A percentile compares a stretch with the other conserved stretches of the same genome.
Evolutionary conservation across 345 rosid genomes (phyloP).

Genomic region (Litchi chinensis): DNA sequence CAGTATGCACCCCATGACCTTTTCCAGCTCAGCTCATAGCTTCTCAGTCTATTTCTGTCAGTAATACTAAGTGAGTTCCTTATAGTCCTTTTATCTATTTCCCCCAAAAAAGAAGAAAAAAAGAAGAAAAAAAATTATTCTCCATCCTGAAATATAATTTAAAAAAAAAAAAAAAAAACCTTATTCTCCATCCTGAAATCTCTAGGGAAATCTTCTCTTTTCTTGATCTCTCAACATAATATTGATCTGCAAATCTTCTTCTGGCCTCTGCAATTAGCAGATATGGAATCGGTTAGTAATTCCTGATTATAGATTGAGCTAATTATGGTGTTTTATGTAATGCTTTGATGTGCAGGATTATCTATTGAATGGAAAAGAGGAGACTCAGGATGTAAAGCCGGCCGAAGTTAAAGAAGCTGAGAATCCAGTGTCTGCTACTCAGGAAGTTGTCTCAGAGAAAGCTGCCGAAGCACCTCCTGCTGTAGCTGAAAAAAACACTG

Average conservation of each 20-base stretch:
- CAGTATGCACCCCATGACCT: neutral
- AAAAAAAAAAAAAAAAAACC: neutral
- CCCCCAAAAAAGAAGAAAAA: neutral
- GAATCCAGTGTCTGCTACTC: slow-evolving; percentile 43
- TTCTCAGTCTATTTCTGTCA: neutral
- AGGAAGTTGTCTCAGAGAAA: slow-evolving; percentile 45
- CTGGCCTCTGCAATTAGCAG: neutral
- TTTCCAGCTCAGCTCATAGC: neutral
- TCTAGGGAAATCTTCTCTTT: neutral
- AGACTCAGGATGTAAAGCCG: slow-evolving; percentile 51
- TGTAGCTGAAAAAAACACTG: slow-evolving; percentile 35
- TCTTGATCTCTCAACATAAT: neutral
- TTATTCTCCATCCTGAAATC: neutral
- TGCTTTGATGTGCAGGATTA: slow-evolving; percentile 59
- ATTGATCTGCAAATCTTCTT: neutral
- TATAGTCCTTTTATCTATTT: no score
- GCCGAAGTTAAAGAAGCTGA: slow-evolving; percentile 56
- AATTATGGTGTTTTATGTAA: slow-evolving; percentile 1
- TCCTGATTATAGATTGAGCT: slow-evolving; percentile 12
- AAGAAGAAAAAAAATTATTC: no score
- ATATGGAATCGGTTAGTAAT: neutral
- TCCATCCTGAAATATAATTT: neutral
- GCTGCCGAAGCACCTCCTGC: slow-evolving; percentile 47
- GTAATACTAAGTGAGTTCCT: neutral
- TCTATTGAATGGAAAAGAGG: slow-evolving; percentile 64